These are phyloP conservation scores for Pythium phragmitis DNA, from an alignment of 352 stramenopile genomes.

Conservation along the genomic window DNA sequence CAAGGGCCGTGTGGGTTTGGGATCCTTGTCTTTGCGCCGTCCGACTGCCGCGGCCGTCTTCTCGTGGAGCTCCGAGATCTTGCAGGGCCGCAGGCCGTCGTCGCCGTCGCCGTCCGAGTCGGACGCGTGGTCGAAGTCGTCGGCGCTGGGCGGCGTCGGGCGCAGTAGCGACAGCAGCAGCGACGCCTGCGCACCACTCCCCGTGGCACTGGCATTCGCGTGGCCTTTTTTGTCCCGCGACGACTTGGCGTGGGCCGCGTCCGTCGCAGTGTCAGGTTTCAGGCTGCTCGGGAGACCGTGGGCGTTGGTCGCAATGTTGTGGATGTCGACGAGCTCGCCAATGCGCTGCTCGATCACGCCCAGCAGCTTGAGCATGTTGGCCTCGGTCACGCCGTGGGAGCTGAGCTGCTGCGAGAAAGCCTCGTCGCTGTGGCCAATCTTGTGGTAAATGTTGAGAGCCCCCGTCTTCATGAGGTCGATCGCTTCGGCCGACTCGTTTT, in stretches of 20 bases:
- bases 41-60: constrained; percentile 66
- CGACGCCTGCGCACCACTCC: constrained; percentile 16
- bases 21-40: constrained; percentile 58
- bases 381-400: constrained; percentile 72
- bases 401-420: constrained; percentile 66
- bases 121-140: constrained; percentile 68
- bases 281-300: constrained; percentile 22
- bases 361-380: constrained; percentile 79
- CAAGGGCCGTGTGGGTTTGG: constrained; percentile 24
- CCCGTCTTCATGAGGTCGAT: constrained; percentile 75
- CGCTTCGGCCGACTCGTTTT: constrained; percentile 58
- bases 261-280: constrained; percentile 27
- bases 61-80: constrained; percentile 81
- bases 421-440: constrained; percentile 74
- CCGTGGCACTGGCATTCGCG: not conserved
- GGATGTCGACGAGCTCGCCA: constrained; percentile 82
- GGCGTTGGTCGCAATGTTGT: constrained; percentile 77
- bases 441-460: constrained; percentile 79
- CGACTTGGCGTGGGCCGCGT: constrained; percentile 32
- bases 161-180: constrained; percentile 31
- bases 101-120: constrained; percentile 68
- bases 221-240: constrained; percentile 30
- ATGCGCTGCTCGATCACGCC: constrained; percentile 85
- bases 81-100: constrained; percentile 61
- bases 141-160: constrained; percentile 51